Base-by-base conservation (phyloP, 495 filamentous ascomycete species). In the Trypethelium eluteriae region DNA sequence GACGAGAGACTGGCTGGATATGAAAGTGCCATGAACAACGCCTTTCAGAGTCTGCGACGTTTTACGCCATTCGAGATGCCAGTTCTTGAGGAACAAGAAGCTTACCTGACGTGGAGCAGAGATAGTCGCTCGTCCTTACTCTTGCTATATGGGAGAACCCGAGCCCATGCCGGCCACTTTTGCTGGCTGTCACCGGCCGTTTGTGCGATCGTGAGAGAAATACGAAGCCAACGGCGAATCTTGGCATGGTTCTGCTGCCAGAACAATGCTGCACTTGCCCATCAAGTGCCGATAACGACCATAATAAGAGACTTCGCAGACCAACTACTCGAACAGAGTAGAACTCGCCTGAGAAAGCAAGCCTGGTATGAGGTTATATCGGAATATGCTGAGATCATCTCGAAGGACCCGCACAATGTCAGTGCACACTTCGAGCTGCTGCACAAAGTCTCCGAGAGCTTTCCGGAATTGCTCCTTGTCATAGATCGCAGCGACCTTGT, bases 1-100 rank as follows among this genome's bases (percentile, higher is more conserved):
- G 32, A n/a, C 6, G 4, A 7, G 3, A 59, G 53, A 36, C 14
- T 59, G 32, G 18, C 18, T 4, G 32, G 14, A 34, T 59, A 59
- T 59, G 18, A 36, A 36, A 6, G 2, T 59, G 53, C 53, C 36
- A 9, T 59, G 32, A 32, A 59, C 36, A 14, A 32, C 14, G 53
- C 53, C 34, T 59, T 59, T 36, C 53, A 14, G 4, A 59, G 14
- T 36, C 53, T 59, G 32, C 53, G 18, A 14, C 53, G 53, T 14
- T 59, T 59, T 32, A 59, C 18, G n/a, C 53, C 53, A 59, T 59
- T 59, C 53, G 53, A 59, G 14, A 59, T 59, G 53, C 18, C 2
- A 34, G 18, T 36, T 9, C 36, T 59, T n/a, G 53, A 59, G 6
- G 32, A 36, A 4, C 53, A 59, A 36, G 6, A 36, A 59, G 32